Base-by-base conservation (phyloP, 306 rosid species). In the Dalbergia cultrata region DNA sequence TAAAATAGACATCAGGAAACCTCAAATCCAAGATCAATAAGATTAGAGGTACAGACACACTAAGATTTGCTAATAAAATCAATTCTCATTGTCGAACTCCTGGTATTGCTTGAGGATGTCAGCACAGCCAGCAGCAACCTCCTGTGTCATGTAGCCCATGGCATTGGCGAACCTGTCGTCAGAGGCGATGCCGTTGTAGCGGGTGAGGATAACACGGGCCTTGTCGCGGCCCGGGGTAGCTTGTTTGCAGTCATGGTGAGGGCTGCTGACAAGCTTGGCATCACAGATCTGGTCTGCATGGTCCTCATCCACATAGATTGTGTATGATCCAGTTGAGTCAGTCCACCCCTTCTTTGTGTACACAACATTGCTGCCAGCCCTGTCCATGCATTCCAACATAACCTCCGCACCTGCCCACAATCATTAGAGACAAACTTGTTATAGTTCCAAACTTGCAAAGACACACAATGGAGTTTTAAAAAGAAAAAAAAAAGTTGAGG, bases 141-240 rank as follows among this genome's bases (percentile, higher is more conserved):
- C 74, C 3, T 83, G 41, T 66, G 63, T 82, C 78, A 64, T 76
- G 86, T 85, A 96, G 5, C 91, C 92, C 91, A 96, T 86, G 16
- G 94, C 77, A 78, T 96, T 96, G 85, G 88, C 94, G 35, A 39
- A 85, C 21, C 99, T 92, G 0, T 77, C 43, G 7, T 83, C n/a
- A 0, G 98, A 83, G 49, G 89, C 86, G 17, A 96, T 90, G 73
- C 99, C 99, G 3, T 96, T 96, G 88, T 77, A 35, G 69, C 86
- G 64, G 0, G 97, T 93, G 69, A 96, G 99, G 75, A 88, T 82
- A 49, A 96, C 97, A 3, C 91, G 94, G 21, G 99, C 92, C 33
- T 90, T 84, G 52, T 96, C 98, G 9, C 97, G 97, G 1, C 94
- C 98, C 1, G 90, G 91, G 49, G 92, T 44, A 1, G 34, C 67